Evolutionary conservation across 2,329 filamentous ascomycete species (phyloP), one percentile per base, ranked within the genome.

Genomic region (Aspergillus fructus): DNA sequence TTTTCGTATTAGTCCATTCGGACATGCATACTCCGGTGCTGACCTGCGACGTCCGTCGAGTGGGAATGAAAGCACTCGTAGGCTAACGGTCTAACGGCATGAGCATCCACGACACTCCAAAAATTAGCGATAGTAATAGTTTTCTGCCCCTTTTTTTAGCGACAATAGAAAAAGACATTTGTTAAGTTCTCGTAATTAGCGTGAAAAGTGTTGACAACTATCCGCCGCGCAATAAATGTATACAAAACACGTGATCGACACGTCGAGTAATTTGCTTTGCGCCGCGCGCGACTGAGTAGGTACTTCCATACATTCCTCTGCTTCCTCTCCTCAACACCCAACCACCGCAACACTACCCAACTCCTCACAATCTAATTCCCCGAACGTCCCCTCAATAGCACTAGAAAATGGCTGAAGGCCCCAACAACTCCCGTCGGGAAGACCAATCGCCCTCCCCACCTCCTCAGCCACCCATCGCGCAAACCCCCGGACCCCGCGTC

Each of bases 401-500:
- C 8, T 4, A 23, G 34, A 56, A 17, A 34, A 71, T 70, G 67
- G 52, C 64, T 47, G 62, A 64, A 61, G 54, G 59, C 5, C 46
- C 45, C 43, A 62, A 45, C 46, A 50, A 37, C 15, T 41, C n/a
- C 53, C 51, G 51, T 60, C 62, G 23, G 49, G 51, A 40, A 51
- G 47, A 50, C 60, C 55, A 58, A 58, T 83, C 74, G 12, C 79
- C 81, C 3, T 84, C 83, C 33, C 83, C 83, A 11, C 77, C 76
- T 4, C 76, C 78, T 12, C 74, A 78, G n/a, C 79, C 82, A 5
- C 83, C 84, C 12, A 73, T 83, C 52, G 73, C 83, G 43, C 73
- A 80, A 33, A 74, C 82, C 1, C 85, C 84, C 2, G 84, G 85
- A 33, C 83, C 81, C 24, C 85, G 85, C 74, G 85, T 84, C 23